Evolutionary conservation across 768 basidiomycete species (phyloP).

Genomic region (Porpolomopsis calyptriformis): DNA sequence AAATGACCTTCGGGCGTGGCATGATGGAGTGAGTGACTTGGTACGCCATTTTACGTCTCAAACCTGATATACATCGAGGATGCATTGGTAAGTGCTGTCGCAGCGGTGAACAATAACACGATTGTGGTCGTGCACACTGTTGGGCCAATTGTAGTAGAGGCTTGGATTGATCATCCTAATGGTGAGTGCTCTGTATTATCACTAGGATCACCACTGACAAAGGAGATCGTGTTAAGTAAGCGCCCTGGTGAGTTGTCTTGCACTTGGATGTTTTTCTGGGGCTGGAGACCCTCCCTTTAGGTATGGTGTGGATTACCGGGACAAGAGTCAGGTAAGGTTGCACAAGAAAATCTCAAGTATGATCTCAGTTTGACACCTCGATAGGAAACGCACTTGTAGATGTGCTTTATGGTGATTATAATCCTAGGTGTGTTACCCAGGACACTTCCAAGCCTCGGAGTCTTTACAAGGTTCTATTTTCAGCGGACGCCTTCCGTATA

Average conservation of each 20-base stretch:
- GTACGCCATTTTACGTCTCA: not conserved
- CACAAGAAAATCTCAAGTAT: not conserved
- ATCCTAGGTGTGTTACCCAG: not conserved
- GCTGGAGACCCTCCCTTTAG: constrained; percentile 21
- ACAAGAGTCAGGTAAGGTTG: constrained; percentile 29
- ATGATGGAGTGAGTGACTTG: constrained; percentile 35
- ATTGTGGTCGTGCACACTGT: constrained; percentile 61
- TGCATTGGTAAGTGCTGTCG: not conserved
- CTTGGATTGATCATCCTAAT: constrained; percentile 66
- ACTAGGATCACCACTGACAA: not conserved
- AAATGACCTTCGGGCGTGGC: constrained; percentile 67
- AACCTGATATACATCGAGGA: not conserved
- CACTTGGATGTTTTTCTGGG: not conserved
- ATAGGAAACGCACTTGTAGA: constrained; percentile 59
- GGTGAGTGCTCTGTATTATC: constrained; percentile 29
- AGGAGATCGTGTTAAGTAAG: not conserved
- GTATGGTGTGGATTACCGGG: constrained; percentile 60
- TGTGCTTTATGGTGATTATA: constrained; percentile 57
- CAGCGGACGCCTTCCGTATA: constrained; percentile 51
- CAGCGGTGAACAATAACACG: constrained; percentile 38
- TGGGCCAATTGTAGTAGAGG: constrained; percentile 48
- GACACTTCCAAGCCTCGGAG: not conserved
- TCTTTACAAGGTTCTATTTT: not conserved
- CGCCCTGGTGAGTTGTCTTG: not conserved
- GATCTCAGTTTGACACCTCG: constrained; percentile 3